Evolutionary conservation across 225 moss, liverwort and hornwort species (phyloP), one percentile per base, ranked within the genome.

Genomic region (Marchantia paleacea): DNA sequence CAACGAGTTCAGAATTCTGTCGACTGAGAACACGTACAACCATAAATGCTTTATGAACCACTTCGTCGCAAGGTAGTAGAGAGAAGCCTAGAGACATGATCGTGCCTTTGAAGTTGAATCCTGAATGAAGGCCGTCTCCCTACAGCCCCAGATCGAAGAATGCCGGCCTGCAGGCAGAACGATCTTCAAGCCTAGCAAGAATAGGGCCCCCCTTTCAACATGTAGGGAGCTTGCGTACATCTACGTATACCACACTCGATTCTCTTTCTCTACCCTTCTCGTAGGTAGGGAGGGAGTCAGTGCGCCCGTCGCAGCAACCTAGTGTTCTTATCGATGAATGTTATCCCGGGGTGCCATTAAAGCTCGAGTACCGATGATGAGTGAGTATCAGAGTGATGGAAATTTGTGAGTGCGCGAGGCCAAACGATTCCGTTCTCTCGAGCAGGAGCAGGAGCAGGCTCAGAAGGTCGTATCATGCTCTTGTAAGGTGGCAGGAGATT

Each of bases 241-340:
- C 13, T 58, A 12, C 58, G 58, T 58, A 58, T 58, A 58, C 58
- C 4, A 0, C 4, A 14, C 12, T 58, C 58, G 14, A 58, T 19
- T 58, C 58, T 20, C 58, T 6, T 19, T 4, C 18, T 20, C 58
- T 58, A 2, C 39, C 39, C 5, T 5, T 39, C 39, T 39, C 39
- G 39, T 39, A 39, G 19, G 57, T 19, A 57, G 57, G 57, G 6
- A 57, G 8, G 13, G 65, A 65, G 65, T 13, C 24, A 65, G 14
- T 58, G 20, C 18, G 58, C 58, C 4, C 5, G 6, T 15, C 5
- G 5, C 13, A 58, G 58, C 10, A 58, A 19, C 58, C 0, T 0
- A 58, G 58, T 58, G 58, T 58, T 58, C 58, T 58, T 58, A 58
- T 58, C 58, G 65, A 65, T 65, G 65, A 65, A 65, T 65, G 65